phyloP scores from a whole-genome alignment of 805 yeast species.

The Saturnispora quitensis region DNA sequence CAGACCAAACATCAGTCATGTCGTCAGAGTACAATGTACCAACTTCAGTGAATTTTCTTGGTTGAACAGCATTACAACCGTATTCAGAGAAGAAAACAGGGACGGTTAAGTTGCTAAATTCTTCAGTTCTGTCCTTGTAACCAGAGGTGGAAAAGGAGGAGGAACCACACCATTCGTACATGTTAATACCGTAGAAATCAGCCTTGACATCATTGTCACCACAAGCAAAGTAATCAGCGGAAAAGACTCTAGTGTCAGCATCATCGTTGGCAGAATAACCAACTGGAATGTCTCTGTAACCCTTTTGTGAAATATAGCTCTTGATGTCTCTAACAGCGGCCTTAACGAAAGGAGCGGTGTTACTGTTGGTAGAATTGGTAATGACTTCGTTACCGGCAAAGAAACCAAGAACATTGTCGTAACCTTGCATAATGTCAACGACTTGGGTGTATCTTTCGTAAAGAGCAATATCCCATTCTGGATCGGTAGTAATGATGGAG shows the following conservation, averaged over 20 bases:
- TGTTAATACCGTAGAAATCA: slow-evolving; percentile 78
- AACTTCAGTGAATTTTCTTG: slow-evolving; percentile 73
- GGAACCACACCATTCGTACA: slow-evolving; percentile 83
- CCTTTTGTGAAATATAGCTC: slow-evolving; percentile 54
- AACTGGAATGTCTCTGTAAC: slow-evolving; percentile 76
- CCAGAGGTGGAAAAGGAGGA: slow-evolving; percentile 56
- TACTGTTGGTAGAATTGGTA: slow-evolving; percentile 73
- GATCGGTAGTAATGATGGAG: slow-evolving; percentile 70
- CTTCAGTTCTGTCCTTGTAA: slow-evolving; percentile 59
- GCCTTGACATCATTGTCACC: slow-evolving; percentile 58
- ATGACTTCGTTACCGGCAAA: slow-evolving; percentile 98
- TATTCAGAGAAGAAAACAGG: slow-evolving; percentile 85
- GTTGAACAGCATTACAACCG: slow-evolving; percentile 70
- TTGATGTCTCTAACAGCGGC: slow-evolving; percentile 92
- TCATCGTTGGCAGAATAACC: slow-evolving; percentile 94
- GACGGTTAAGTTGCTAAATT: slow-evolving; percentile 61
- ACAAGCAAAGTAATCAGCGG: slow-evolving; percentile 83
- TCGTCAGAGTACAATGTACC: slow-evolving; percentile 52
- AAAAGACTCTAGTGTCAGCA: slow-evolving; percentile 60
- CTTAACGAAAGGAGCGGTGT: slow-evolving; percentile 89
- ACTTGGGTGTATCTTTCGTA: slow-evolving; percentile 74
- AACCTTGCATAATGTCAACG: slow-evolving; percentile 68
- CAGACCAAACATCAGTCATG: slow-evolving; percentile 90
- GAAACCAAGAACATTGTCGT: slow-evolving; percentile 81
- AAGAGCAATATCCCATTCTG: slow-evolving; percentile 66